A percentile compares a stretch with the other conserved stretches of the same genome.
These are phyloP conservation scores for Sechiopsis laciniata DNA, from an alignment of 306 rosid genomes.

Conservation along the genomic window DNA sequence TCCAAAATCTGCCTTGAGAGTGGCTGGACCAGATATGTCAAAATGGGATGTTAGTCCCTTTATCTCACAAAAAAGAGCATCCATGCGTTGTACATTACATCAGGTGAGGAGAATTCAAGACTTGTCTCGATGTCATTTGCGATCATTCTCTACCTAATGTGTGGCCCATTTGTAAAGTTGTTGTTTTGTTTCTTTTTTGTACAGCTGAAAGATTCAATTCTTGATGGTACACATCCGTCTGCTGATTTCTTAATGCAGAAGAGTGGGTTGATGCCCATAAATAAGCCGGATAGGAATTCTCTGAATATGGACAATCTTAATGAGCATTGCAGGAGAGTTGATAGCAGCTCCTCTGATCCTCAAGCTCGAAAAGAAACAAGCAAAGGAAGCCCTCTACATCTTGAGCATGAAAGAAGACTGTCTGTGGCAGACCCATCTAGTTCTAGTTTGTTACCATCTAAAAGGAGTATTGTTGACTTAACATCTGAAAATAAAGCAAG, in stretches of 20 bases:
- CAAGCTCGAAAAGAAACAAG: constrained; percentile 28
- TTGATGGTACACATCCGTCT: constrained; percentile 50
- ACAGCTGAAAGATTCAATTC: constrained; percentile 63
- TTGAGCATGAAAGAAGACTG: constrained; percentile 27
- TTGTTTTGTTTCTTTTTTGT: constrained; percentile 18
- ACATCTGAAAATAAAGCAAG: constrained; percentile 26
- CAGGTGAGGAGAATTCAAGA: constrained; percentile 38
- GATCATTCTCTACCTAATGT: neutral
- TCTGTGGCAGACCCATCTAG: constrained; percentile 20
- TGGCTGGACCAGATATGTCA: constrained; percentile 32
- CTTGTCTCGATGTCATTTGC: constrained; percentile 18
- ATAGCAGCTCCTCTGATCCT: constrained; percentile 23
- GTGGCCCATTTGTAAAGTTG: constrained; percentile 1
- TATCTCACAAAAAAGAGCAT: constrained; percentile 45
- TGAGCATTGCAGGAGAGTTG: constrained; percentile 26
- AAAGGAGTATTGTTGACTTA: constrained; percentile 29
- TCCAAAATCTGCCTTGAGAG: constrained; percentile 33
- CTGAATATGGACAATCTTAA: constrained; percentile 23
- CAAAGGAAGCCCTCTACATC: constrained; percentile 23
- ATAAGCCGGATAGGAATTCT: constrained; percentile 20
- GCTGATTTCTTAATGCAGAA: constrained; percentile 44
- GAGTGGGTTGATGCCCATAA: constrained; percentile 39
- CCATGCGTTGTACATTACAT: constrained; percentile 41
- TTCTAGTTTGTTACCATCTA: constrained; percentile 30
- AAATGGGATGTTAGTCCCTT: constrained; percentile 45